Evolutionary conservation across 495 filamentous ascomycete genomes (phyloP), one percentile per base, ranked within the genome.

Genomic region (Talaromyces wortmannii): DNA sequence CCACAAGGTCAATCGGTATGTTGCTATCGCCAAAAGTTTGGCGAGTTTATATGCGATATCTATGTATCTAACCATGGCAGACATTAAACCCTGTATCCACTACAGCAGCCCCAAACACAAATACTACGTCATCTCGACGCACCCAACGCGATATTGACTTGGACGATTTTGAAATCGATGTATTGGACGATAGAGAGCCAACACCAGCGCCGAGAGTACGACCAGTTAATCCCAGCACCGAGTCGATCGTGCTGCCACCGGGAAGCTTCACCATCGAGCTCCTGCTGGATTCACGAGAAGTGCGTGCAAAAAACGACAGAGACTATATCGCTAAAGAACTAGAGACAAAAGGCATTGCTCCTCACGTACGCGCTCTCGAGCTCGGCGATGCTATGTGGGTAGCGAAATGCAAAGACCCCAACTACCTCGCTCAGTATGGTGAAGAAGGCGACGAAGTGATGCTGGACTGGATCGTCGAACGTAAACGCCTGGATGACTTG

Each of bases 371-470:
- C 13, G 68, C 81, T 10, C 75, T 94, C 7, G 83, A 86, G 57
- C 76, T 94, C 4, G 90, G 90, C 13, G 90, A 95, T 60, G 81
- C 78, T 0, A 80, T 90, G 55, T 95, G 90, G 90, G 82, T 95
- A 7, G 90, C 90, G 43, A 89, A 85, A 65, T 82, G 78, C 63
- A 74, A 82, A 46, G 77, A 86, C 52, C 72, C 82, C 0, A 67
- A 67, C 31, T 79, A 81, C 55, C 74, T 89, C 8, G 59, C 77
- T 4, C 76, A 71, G 2, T 68, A 76, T 52, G 80, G 81, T 48
- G 79, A 80, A 47, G 84, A 89, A 68, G 79, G 86, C n/a, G 82
- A 88, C 54, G 90, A 94, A 67, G 70, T 81, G 4, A 83, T 90
- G 43, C 74, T 95, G 6, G 89, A 92, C 63, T 90, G 83, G 74